Percentiles rank a stretch among this genome's conserved stretches.
Evolutionary conservation across 768 basidiomycete species (phyloP).

Genomic region (Boletus subcaerulescens): DNA sequence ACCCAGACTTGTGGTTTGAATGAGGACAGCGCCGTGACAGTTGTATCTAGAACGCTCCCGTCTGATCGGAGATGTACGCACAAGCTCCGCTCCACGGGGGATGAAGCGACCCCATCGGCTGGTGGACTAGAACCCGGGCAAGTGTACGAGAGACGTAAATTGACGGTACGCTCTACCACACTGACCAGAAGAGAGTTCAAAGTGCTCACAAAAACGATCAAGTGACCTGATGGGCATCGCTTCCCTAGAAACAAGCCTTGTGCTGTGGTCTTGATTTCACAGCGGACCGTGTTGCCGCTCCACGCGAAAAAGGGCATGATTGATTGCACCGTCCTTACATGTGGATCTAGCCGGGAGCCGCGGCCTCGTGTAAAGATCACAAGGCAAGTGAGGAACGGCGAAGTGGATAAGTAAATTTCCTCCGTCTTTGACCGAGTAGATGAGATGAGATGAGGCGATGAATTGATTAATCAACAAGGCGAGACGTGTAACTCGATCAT

Average conservation of each 20-base stretch:
- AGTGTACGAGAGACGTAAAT: slow-evolving; percentile 8
- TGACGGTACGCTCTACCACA: neutral
- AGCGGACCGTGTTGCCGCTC: neutral
- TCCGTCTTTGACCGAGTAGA: slow-evolving; percentile 10
- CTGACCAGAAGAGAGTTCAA: slow-evolving; percentile 5
- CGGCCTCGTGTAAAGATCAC: slow-evolving; percentile 18
- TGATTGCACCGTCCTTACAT: neutral
- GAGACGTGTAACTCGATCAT: neutral
- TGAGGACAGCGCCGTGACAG: neutral
- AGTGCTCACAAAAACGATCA: neutral
- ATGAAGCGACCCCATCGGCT: neutral
- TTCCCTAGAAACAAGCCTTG: neutral
- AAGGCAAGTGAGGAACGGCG: slow-evolving; percentile 6
- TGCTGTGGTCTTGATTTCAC: neutral
- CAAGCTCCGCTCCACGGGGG: slow-evolving; percentile 14
- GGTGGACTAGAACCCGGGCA: neutral
- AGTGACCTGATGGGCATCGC: too few species aligned
- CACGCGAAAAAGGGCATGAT: neutral
- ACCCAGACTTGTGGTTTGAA: neutral
- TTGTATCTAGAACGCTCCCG: neutral
- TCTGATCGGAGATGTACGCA: neutral
- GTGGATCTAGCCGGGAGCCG: slow-evolving; percentile 8
- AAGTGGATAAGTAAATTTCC: slow-evolving; percentile 2
- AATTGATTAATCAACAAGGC: neutral
- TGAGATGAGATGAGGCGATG: neutral